A percentile compares a stretch with the other conserved stretches of the same genome.
Conservation (phyloP, 1,284 basidiomycete species). For the Apiotrichum montevideense region DNA sequence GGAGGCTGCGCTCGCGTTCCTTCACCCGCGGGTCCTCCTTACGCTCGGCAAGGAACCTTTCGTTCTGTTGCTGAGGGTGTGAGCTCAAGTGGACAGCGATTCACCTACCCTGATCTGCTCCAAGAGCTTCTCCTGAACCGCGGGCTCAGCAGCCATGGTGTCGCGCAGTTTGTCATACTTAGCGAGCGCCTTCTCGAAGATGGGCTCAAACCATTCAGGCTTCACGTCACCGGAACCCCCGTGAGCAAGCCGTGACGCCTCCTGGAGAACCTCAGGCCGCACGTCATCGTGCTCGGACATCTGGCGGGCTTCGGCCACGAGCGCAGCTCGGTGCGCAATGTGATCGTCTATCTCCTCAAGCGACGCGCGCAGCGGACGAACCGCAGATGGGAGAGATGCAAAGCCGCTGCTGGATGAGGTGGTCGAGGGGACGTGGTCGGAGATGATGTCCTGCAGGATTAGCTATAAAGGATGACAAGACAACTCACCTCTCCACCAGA, state of each 20-base stretch:
- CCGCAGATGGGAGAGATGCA: slow-evolving; percentile 44
- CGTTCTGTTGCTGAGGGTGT: slow-evolving; percentile 58
- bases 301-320: slow-evolving; percentile 62
- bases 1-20: slow-evolving; percentile 75
- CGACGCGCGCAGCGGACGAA: slow-evolving; percentile 65
- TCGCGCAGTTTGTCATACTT: slow-evolving; percentile 73
- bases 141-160: slow-evolving; percentile 58
- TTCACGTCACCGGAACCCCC: slow-evolving; percentile 62
- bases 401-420: slow-evolving; percentile 18
- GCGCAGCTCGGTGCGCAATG: slow-evolving; percentile 56
- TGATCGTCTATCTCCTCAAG: slow-evolving; percentile 78
- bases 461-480: neutral
- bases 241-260: slow-evolving; percentile 53
- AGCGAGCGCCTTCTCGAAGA: slow-evolving; percentile 67
- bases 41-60: slow-evolving; percentile 69
- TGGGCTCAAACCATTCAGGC: slow-evolving; percentile 76
- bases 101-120: slow-evolving; percentile 60
- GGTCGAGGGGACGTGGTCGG: slow-evolving; percentile 50
- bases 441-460: slow-evolving; percentile 56
- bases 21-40: slow-evolving; percentile 71
- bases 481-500: slow-evolving; percentile 62
- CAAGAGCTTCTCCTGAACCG: slow-evolving; percentile 62
- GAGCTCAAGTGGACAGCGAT: neutral
- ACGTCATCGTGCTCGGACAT: slow-evolving; percentile 66
- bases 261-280: slow-evolving; percentile 60